Evolutionary conservation across 139 green algal species (phyloP).

Genomic region (Astrephomene gubernaculifera): DNA sequence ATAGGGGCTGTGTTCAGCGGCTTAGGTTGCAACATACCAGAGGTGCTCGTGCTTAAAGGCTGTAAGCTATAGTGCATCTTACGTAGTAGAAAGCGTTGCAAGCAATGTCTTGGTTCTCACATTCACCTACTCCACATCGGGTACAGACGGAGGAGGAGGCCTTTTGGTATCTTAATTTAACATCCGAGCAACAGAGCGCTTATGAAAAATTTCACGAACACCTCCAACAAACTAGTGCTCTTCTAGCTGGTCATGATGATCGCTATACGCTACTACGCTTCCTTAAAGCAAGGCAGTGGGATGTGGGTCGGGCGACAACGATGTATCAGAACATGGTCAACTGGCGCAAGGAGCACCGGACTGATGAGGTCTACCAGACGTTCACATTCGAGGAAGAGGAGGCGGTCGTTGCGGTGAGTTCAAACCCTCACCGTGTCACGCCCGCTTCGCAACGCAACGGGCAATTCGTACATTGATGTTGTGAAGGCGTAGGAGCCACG

Average conservation of each 20-base stretch:
- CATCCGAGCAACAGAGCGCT: conserved; percentile 16
- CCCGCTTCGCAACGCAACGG: too few relatives aligned
- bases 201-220: conserved; percentile 31
- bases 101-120: conserved; percentile 20
- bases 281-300: conserved; percentile 51
- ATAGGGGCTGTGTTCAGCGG: too few relatives aligned
- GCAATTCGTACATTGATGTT: too few relatives aligned
- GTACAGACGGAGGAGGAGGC: conserved; percentile 39
- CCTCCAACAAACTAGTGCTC: background rate
- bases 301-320: conserved; percentile 7
- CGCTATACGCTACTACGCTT: conserved; percentile 49
- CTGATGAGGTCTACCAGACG: conserved; percentile 1
- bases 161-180: conserved; percentile 55
- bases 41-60: too few relatives aligned
- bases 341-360: conserved; percentile 44
- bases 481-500: too few relatives aligned
- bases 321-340: conserved; percentile 55
- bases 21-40: too few relatives aligned
- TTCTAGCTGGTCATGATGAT: conserved; percentile 44
- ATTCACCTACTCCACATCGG: background rate
- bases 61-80: too few relatives aligned
- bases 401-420: conserved; percentile 15
- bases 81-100: background rate
- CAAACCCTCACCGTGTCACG: too few relatives aligned
- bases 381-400: conserved; percentile 23